Percentiles rank a stretch among this genome's conserved stretches.
Conservation (phyloP, 495 filamentous ascomycete species). For the Parathielavia hyrcaniae region DNA sequence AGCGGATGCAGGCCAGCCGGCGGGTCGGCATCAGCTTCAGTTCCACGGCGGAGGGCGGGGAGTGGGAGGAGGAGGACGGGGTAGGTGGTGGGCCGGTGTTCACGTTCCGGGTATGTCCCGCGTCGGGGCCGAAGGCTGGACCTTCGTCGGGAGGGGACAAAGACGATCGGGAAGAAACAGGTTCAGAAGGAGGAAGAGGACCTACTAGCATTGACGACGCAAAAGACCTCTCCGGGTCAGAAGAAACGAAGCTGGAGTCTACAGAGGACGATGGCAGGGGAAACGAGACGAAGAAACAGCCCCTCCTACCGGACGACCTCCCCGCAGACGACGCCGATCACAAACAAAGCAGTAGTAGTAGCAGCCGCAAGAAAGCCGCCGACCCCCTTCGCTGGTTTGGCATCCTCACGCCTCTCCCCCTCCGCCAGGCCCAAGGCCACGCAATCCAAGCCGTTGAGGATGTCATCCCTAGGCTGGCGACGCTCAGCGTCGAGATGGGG, state of each 20-base stretch:
- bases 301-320: slow-evolving; percentile 6
- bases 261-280: neutral
- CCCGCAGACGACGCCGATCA: neutral
- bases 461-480: slow-evolving; percentile 41
- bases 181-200: neutral
- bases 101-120: neutral
- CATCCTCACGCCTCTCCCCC: slow-evolving; percentile 53
- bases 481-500: slow-evolving; percentile 43
- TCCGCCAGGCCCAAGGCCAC: slow-evolving; percentile 54
- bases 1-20: slow-evolving; percentile 60
- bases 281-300: neutral
- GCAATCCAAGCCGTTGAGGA: slow-evolving; percentile 41
- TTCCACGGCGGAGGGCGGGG: slow-evolving; percentile 1
- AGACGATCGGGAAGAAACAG: too few species aligned
- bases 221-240: too few species aligned
- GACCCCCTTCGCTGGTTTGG: slow-evolving; percentile 69
- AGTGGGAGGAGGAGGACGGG: neutral
- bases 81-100: neutral
- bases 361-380: slow-evolving; percentile 10
- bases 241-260: neutral
- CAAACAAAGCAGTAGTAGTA: neutral
- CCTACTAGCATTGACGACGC: too few species aligned
- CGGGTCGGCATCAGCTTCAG: slow-evolving; percentile 23
- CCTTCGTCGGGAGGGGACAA: too few species aligned
- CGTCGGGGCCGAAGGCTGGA: too few species aligned